Percentiles rank a stretch among this genome's conserved stretches.
These are phyloP conservation scores for Actinomucor elegans DNA, from an alignment of 371 early-diverging fungal species.

Conservation along the genomic window DNA sequence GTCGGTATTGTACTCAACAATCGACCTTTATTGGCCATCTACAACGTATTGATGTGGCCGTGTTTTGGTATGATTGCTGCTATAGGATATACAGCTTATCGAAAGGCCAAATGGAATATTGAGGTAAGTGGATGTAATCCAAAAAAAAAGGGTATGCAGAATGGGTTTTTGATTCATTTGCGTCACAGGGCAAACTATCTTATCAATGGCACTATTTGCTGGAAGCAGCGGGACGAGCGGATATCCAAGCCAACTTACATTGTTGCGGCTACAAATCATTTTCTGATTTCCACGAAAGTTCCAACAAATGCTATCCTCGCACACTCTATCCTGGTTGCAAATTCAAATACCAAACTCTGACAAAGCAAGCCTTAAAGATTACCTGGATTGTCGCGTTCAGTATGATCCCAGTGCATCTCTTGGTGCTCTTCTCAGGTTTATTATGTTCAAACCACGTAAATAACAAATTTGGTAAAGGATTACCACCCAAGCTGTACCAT, in stretches of 20 bases:
- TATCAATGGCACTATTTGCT: conserved; percentile 52
- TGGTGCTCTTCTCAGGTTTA: conserved; percentile 50
- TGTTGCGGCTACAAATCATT: conserved; percentile 61
- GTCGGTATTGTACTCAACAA: conserved; percentile 53
- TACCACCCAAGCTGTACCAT: conserved; percentile 53
- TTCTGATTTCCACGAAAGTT: conserved; percentile 55
- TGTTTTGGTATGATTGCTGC: conserved; percentile 52
- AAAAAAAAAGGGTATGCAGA: too few species aligned
- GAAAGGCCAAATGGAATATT: conserved; percentile 43
- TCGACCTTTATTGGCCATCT: conserved; percentile 43
- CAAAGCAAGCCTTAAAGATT: conserved; percentile 35
- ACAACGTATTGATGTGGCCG: conserved; percentile 54
- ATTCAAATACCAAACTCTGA: conserved; percentile 48
- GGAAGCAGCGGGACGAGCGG: conserved; percentile 35
- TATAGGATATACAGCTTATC: conserved; percentile 54
- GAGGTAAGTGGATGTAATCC: too few species aligned
- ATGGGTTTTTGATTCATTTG: too few species aligned
- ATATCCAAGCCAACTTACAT: conserved; percentile 50
- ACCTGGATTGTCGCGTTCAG: conserved; percentile 54
- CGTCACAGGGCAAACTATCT: conserved; percentile 47
- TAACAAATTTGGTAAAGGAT: conserved; percentile 46
- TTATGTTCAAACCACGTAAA: conserved; percentile 63
- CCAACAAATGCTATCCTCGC: conserved; percentile 60
- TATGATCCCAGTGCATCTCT: conserved; percentile 46
- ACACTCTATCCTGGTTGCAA: conserved; percentile 56